A percentile compares a stretch with the other conserved stretches of the same genome.
These are phyloP conservation scores for Naegleria lovaniensis DNA, from an alignment of 208 protist genomes.

Conservation along the genomic window DNA sequence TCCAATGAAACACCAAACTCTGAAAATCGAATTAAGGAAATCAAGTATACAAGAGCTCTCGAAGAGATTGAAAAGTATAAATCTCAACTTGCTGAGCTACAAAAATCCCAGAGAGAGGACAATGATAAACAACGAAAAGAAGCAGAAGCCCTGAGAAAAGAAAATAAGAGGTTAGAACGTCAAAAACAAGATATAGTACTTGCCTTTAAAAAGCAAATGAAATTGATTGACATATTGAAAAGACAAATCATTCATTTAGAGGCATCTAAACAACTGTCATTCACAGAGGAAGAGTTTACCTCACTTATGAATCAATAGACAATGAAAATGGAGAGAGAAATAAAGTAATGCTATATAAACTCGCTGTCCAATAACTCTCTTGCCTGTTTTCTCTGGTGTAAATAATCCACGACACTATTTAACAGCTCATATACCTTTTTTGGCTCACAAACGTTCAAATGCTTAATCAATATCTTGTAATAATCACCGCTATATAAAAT, in stretches of 20 bases:
- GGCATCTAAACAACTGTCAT: conserved; percentile 57
- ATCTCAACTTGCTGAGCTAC: background rate
- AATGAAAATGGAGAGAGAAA: too few relatives aligned
- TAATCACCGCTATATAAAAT: background rate
- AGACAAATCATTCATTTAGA: conserved; percentile 83
- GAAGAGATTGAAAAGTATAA: conserved; percentile 24
- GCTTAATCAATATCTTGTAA: background rate
- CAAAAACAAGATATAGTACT: conserved; percentile 68
- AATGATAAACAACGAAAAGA: conserved; percentile 24
- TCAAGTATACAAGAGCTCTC: background rate
- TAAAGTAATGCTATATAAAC: background rate
- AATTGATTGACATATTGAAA: conserved; percentile 80
- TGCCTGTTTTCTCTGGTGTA: background rate
- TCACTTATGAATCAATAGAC: background rate
- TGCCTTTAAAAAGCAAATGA: conserved; percentile 76
- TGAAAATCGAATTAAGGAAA: background rate
- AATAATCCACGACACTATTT: background rate
- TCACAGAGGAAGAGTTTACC: conserved; percentile 73
- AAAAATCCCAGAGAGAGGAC: background rate
- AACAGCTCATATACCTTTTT: background rate
- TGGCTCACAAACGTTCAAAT: background rate
- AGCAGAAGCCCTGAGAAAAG: conserved; percentile 29
- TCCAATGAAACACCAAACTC: background rate
- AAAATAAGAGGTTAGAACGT: conserved; percentile 47
- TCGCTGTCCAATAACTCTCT: background rate